Percentiles rank a stretch among this genome's conserved stretches.
phyloP scores from a whole-genome alignment of 164 flowering plant genomes.

The Sextonia rubra region DNA sequence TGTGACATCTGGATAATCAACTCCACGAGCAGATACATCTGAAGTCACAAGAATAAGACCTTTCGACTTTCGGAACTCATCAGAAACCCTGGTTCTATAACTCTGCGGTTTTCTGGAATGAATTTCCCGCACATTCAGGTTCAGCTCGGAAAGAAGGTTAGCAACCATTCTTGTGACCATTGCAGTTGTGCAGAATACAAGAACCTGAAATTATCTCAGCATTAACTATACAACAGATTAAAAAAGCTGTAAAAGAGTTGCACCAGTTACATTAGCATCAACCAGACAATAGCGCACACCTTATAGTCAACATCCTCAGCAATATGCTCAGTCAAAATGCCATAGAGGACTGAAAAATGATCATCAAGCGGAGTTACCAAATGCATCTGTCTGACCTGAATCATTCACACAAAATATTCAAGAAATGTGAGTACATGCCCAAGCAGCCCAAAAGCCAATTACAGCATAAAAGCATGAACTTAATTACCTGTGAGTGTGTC shows the following conservation, averaged over 20 bases:
- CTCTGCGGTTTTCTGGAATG: conserved; percentile 94
- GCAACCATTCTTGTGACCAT: conserved; percentile 91
- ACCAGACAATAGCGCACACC: conserved; percentile 33
- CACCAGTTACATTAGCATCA: background rate
- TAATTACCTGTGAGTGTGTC: conserved; percentile 76
- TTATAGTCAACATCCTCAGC: conserved; percentile 84
- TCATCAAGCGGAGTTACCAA: conserved; percentile 71
- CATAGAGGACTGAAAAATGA: conserved; percentile 65
- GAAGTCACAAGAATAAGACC: conserved; percentile 98
- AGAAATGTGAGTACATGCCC: background rate
- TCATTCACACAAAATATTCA: conserved; percentile 4
- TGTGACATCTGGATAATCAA: conserved; percentile 97
- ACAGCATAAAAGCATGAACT: background rate
- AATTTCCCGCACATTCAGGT: conserved; percentile 84
- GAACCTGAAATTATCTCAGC: conserved; percentile 47
- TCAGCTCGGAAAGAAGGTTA: conserved; percentile 69
- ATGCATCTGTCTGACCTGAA: conserved; percentile 86
- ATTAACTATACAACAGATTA: background rate
- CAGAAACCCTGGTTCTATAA: conserved; percentile 87
- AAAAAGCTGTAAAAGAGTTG: background rate
- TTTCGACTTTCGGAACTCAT: conserved; percentile 93
- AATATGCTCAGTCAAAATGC: conserved; percentile 76
- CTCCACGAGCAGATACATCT: conserved; percentile 99
- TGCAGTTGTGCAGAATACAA: conserved; percentile 97
- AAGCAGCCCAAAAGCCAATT: background rate